phyloP scores from a whole-genome alignment of 169 alveolate species.

The Cryptosporidium tyzzeri region DNA sequence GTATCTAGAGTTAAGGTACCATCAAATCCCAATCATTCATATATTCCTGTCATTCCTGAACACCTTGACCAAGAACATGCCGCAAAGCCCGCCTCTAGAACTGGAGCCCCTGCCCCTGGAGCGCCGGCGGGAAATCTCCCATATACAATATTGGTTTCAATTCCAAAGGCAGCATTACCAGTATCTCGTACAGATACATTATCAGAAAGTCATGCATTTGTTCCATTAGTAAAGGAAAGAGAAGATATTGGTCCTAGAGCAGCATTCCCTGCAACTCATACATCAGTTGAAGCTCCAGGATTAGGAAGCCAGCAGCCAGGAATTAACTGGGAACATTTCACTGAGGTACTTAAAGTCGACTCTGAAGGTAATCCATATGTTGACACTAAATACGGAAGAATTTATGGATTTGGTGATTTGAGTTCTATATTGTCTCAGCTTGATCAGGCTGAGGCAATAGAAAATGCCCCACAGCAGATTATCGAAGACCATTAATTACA shows the following conservation, averaged over 20 bases:
- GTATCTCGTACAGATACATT: constrained; percentile 38
- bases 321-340: constrained; percentile 45
- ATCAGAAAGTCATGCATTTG: background rate
- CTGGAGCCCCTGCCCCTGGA: constrained; percentile 63
- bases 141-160: constrained; percentile 34
- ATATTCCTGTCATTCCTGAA: background rate
- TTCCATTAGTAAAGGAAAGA: constrained; percentile 14
- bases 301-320: background rate
- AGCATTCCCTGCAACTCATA: constrained; percentile 70
- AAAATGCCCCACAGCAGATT: background rate
- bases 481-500: background rate
- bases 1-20: constrained; percentile 25
- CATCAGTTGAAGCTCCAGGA: constrained; percentile 52
- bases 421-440: constrained; percentile 26
- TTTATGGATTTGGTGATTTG: constrained; percentile 63
- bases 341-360: constrained; percentile 32
- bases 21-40: constrained; percentile 12
- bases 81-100: constrained; percentile 65
- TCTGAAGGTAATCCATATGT: constrained; percentile 63
- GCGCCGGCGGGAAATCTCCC: constrained; percentile 39
- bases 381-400: constrained; percentile 25
- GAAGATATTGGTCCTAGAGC: constrained; percentile 54
- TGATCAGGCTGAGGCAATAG: constrained; percentile 32
- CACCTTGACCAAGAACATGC: constrained; percentile 19
- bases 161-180: constrained; percentile 57